Base-by-base conservation (phyloP, 2,329 filamentous ascomycete species). In the Lomentospora prolificans region DNA sequence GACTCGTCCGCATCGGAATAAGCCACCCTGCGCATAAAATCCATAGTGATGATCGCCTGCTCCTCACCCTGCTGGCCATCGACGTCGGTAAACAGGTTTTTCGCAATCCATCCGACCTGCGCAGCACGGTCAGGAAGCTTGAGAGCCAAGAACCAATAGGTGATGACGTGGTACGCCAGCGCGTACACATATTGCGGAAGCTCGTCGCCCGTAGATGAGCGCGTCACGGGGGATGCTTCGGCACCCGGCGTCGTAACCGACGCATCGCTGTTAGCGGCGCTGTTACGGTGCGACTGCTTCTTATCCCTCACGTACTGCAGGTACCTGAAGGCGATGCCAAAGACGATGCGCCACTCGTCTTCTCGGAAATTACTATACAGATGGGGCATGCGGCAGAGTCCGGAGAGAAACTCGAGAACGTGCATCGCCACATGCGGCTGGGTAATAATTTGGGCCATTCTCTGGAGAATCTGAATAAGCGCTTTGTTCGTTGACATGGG, bases 361-460 rank as follows among this genome's bases (percentile, higher is more conserved):
- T 95, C 86, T 53, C 89, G 82, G 66, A 96, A 89, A 65, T 96
- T 95, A 65, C 89, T 84, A 65, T 91, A 95, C 1, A 96, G 78
- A 58, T 89, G 82, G 8, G 89, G 89, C 57, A 96, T 75, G 33
- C 92, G 85, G 55, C 91, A 90, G 27, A 99, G 78, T 52, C 90
- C 86, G 8, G 89, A 88, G n/a, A 99, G 75, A 64, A 99, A 97
- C 65, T 99, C 94, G 52, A 99, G 76, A 58, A 99, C 95, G 65
- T 99, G 94, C 59, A 96, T 87, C 8, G 92, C 90, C 33, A 96
- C 87, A 57, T 91, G 84, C 5, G 90, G 85, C 64, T 96, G 91
- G 1, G 94, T 97, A 64, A 99, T 95, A 64, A 96, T 95, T 63
- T 91, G 89, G 1, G 91, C 87, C 89, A 99, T 95, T 66, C 90